phyloP scores from a whole-genome alignment of 129 eudicot genomes.

The Centaurea solstitialis region DNA sequence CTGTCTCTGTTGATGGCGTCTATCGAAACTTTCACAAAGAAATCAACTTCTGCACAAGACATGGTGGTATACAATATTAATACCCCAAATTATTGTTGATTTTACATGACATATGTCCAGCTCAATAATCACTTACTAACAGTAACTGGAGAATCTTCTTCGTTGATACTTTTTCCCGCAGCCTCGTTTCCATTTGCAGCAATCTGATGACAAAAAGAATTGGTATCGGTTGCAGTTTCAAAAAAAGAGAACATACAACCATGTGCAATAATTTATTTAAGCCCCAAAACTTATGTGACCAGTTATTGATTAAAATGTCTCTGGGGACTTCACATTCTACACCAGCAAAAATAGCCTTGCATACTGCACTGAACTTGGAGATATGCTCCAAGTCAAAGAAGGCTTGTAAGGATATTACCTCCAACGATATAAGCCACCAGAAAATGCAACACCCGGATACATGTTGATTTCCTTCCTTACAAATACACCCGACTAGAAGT shows the following conservation, averaged over 20 bases:
- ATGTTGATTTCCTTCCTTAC: not conserved
- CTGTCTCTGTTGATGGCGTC: constrained; percentile 41
- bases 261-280: not conserved
- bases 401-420: not conserved
- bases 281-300: not conserved
- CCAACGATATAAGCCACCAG: not conserved
- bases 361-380: constrained; percentile 1
- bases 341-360: not conserved
- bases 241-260: not conserved
- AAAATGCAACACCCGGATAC: not conserved
- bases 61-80: not conserved
- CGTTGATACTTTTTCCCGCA: constrained; percentile 34
- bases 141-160: constrained; percentile 45
- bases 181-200: constrained; percentile 51
- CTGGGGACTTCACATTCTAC: not conserved
- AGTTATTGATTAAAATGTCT: not conserved
- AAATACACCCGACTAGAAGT: not conserved
- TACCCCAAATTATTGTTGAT: not conserved
- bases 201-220: constrained; percentile 36
- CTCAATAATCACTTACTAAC: constrained; percentile 52
- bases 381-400: not conserved
- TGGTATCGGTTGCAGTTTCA: not conserved
- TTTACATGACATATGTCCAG: constrained; percentile 20
- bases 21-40: constrained; percentile 54
- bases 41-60: constrained; percentile 50